phyloP scores from a whole-genome alignment of 306 rosid genomes.

The Prosopis cineraria region DNA sequence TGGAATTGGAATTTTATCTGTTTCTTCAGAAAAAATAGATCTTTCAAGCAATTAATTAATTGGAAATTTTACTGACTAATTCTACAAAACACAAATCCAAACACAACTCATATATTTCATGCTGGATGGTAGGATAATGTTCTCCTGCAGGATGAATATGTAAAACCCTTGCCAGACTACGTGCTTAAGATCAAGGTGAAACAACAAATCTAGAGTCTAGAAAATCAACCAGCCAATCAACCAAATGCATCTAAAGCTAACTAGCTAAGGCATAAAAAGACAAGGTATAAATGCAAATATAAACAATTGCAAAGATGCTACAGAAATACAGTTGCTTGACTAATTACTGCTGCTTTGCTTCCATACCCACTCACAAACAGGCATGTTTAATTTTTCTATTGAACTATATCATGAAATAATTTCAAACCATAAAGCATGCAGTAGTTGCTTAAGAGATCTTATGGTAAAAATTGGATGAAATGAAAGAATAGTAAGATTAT shows the following conservation, averaged over 20 bases:
- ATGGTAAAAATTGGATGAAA: neutral
- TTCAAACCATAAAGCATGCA: neutral
- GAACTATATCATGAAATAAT: neutral
- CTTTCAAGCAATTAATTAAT: neutral
- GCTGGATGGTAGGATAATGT: too few relatives aligned
- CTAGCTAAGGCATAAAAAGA: neutral
- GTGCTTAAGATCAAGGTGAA: neutral
- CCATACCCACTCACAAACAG: neutral
- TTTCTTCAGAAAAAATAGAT: neutral
- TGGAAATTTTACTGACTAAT: neutral
- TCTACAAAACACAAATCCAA: neutral
- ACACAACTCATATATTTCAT: too few relatives aligned
- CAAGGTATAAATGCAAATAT: neutral
- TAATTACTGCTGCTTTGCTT: neutral
- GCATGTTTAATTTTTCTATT: neutral
- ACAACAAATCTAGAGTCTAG: neutral
- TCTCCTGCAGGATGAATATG: too few relatives aligned
- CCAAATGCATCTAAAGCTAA: neutral
- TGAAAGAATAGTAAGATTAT: neutral
- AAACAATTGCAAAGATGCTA: neutral
- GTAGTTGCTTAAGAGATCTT: neutral
- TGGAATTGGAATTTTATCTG: neutral
- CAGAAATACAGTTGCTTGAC: neutral
- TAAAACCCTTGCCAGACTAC: neutral
- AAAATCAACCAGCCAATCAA: neutral